A percentile compares a stretch with the other conserved stretches of the same genome.
Conservation (phyloP, 139 green algal species). For the Chlorella vulgaris region DNA sequence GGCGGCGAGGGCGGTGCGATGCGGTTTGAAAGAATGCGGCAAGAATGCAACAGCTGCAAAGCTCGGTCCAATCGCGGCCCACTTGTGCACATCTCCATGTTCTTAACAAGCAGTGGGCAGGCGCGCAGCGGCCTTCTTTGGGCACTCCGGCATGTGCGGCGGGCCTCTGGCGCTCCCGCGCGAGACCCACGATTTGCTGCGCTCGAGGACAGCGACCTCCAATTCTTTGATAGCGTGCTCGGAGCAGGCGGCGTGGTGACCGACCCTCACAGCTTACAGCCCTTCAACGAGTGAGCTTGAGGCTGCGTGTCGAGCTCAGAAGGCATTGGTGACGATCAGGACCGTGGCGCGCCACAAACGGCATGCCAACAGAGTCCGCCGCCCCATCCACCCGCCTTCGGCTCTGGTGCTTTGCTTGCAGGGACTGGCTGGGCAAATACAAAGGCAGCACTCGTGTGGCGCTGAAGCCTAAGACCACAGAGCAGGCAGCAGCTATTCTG, state of each 20-base stretch:
- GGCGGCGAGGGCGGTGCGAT: too few relatives aligned
- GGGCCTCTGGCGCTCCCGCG: neutral
- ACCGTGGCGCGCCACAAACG: too few relatives aligned
- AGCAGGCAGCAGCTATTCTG: slow-evolving; percentile 82
- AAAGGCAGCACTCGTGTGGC: slow-evolving; percentile 58
- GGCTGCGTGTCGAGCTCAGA: too few relatives aligned
- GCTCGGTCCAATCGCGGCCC: too few relatives aligned
- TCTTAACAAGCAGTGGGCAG: neutral
- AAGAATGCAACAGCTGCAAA: too few relatives aligned
- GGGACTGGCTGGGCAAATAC: slow-evolving; percentile 95
- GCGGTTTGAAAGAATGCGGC: too few relatives aligned
- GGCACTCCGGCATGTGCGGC: neutral
- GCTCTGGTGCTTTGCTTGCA: slow-evolving; percentile 29
- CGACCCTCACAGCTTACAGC: slow-evolving; percentile 61
- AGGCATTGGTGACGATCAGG: too few relatives aligned
- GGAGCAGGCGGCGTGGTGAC: slow-evolving; percentile 68
- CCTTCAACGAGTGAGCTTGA: slow-evolving; percentile 75
- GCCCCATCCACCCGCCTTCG: too few relatives aligned
- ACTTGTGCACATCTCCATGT: neutral
- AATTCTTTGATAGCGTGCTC: slow-evolving; percentile 66
- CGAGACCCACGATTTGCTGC: slow-evolving; percentile 6
- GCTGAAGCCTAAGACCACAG: slow-evolving; percentile 63
- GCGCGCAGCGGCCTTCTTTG: neutral
- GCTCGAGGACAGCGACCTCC: neutral
- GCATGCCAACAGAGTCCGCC: too few relatives aligned